phyloP scores from a whole-genome alignment of 495 filamentous ascomycete species.

The Delitschia confertaspora region DNA sequence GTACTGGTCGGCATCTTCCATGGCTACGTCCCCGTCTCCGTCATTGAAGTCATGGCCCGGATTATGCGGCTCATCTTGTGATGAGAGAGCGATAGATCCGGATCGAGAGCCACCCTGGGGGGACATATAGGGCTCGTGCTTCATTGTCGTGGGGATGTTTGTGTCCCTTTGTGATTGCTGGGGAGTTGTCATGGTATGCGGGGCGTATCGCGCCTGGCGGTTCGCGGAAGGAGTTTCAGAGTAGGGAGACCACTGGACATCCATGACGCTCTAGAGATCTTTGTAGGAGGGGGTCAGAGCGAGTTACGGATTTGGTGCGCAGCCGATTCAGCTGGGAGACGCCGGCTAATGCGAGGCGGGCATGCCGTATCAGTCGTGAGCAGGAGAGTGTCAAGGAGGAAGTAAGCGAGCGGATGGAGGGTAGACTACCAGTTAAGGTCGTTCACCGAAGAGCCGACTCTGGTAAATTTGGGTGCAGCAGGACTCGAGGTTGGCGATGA shows the following conservation, averaged over 20 bases:
- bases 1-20: conserved; percentile 89
- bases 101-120: conserved; percentile 30
- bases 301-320: conserved; percentile 8
- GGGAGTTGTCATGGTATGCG: conserved; percentile 23
- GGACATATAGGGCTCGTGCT: conserved; percentile 28
- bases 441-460: too few species aligned
- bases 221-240: conserved; percentile 18
- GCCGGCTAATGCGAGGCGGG: conserved; percentile 17
- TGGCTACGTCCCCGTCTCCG: conserved; percentile 76
- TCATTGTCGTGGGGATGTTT: conserved; percentile 16
- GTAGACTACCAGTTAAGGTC: too few species aligned
- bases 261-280: conserved; percentile 16
- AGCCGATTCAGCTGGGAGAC: conserved; percentile 28
- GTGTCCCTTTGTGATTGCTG: conserved; percentile 18
- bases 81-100: conserved; percentile 31
- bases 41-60: conserved; percentile 42
- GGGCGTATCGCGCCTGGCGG: conserved; percentile 30
- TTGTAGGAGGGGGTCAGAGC: conserved; percentile 1
- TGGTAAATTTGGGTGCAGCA: too few species aligned
- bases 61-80: conserved; percentile 23
- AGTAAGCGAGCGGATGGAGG: background rate
- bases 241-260: conserved; percentile 29
- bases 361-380: conserved; percentile 20
- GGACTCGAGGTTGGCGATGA: too few species aligned
- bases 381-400: background rate